These are phyloP conservation scores for Dactylella cylindrospora DNA, from an alignment of 2,329 filamentous ascomycete species.

Conservation along the genomic window DNA sequence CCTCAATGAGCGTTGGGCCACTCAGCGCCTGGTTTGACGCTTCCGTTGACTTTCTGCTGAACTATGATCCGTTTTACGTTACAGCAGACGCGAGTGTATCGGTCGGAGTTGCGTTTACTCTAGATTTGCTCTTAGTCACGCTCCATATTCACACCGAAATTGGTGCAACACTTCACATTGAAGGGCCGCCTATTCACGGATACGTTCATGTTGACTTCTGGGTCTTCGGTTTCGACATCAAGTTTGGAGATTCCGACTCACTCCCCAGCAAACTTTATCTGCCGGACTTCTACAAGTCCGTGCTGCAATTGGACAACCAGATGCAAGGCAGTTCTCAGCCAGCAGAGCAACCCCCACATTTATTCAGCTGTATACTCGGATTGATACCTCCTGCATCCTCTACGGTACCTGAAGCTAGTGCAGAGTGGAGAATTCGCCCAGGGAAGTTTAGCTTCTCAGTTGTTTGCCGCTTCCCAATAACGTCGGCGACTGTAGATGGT, in stretches of 20 bases:
- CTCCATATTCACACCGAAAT: conserved; percentile 45
- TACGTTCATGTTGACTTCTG: conserved; percentile 48
- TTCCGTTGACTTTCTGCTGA: conserved; percentile 53
- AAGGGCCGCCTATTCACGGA: conserved; percentile 45
- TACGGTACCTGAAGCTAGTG: no score
- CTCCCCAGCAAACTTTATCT: background rate
- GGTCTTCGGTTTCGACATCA: conserved; percentile 48
- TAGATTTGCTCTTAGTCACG: conserved; percentile 2
- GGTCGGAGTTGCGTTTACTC: conserved; percentile 3
- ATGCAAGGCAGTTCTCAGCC: no score
- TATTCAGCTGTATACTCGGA: no score
- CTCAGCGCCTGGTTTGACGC: conserved; percentile 53
- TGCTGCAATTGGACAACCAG: conserved; percentile 11
- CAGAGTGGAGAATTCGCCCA: no score
- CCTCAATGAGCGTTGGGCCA: conserved; percentile 49
- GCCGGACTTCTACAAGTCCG: conserved; percentile 11
- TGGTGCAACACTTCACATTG: conserved; percentile 19
- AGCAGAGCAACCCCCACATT: no score
- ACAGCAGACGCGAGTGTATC: no score
- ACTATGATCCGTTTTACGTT: conserved; percentile 52
- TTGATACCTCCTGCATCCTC: no score
- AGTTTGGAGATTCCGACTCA: conserved; percentile 12
- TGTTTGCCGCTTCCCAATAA: no score
- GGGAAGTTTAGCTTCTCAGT: no score
- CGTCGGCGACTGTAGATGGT: no score